Evolutionary conservation across 129 eudicot genomes (phyloP), one percentile per base, ranked within the genome.

Genomic region (Solidago caesia): DNA sequence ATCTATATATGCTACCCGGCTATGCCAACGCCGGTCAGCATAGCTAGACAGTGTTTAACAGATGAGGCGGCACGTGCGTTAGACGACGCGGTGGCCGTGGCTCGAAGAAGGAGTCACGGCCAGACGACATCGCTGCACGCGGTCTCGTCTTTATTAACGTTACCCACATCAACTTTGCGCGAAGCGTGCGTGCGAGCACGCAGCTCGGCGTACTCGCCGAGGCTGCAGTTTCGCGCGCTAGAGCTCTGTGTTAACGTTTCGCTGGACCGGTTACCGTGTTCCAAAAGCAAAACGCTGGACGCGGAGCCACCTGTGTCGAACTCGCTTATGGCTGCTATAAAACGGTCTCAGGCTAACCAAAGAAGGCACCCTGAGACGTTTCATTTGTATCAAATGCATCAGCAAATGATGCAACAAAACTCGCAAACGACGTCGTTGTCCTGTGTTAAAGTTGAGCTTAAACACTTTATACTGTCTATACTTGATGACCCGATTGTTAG

Each of bases 401-500:
- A 71, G 29, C 82, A 77, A 57, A 7, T 70, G 47, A 33, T 65
- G 75, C 72, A 46, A 7, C 61, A 16, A 27, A n/a, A 33, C 8
- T 45, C 73, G 13, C 74, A 70, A 56, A 41, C 74, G 3, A 25
- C 71, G 12, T 77, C 87, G 72, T 55, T 81, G 12, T 73, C 86
- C 16, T 67, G 72, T 6, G 85, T 92, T 43, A 92, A 87, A 62
- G 92, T 91, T 7, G 99, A 95, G 80, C 57, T 95, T 16, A 91
- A 87, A 73, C 88, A 95, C 64, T 91, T 95, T 39, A 64, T 95
- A 3, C 41, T 85, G 3, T 91, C 99, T 5, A 95, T 95, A 53
- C 78, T 95, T 11, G 99, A 95, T 68, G 99, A 95, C 80, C 99
- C 99, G 72, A 85, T 87, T 73, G 99, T 95, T 6, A 91, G 97